Base-by-base conservation (phyloP, 768 basidiomycete species). In the Auricularia sp. region DNA sequence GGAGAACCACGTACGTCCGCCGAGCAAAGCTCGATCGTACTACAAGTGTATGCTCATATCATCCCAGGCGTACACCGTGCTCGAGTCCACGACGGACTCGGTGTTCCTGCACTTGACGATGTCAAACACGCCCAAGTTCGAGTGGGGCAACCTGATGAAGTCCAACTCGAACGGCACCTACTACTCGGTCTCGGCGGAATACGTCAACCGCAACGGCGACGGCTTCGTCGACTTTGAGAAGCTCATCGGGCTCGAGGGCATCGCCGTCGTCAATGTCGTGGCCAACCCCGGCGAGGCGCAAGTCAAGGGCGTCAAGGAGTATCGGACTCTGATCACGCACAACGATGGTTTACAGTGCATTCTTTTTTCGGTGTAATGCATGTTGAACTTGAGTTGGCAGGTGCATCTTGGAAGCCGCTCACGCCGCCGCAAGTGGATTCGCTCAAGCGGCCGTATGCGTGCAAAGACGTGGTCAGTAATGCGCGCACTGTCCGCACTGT, bases 101-200 rank as follows among this genome's bases (percentile, higher is more conserved):
- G 84, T 99, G 67, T 99, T 99, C 85, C 74, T 99, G 11, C 96
- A 96, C 71, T 89, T 96, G 81, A 98, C 97, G 0, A 96, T 91
- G 79, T 92, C 91, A 21, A 85, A 90, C 66, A 77, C 80, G 16
- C 81, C 83, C 0, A 81, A 78, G 24, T 90, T 88, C 2, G 89
- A 80, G 72, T 98, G 90, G 88, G 97, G 97, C 42, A 89, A 84
- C 71, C 88, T 98, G 69, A 83, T 94, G 66, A 96, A 96, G 75
- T 97, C 95, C 35, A 98, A 99, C 75, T 98, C 90, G 36, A 99
- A 99, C 70, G 97, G 97, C 44, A 99, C 97, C 0, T 98, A 97
- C 79, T 99, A 94, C 73, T 88, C 90, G 24, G 73, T 94, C 11
- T 92, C 94, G 0, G 71, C 91, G 45, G 89, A 92, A 69, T 82